Base-by-base conservation (phyloP, 106 monocot genomes). In the Dactylorhiza incarnata region DNA sequence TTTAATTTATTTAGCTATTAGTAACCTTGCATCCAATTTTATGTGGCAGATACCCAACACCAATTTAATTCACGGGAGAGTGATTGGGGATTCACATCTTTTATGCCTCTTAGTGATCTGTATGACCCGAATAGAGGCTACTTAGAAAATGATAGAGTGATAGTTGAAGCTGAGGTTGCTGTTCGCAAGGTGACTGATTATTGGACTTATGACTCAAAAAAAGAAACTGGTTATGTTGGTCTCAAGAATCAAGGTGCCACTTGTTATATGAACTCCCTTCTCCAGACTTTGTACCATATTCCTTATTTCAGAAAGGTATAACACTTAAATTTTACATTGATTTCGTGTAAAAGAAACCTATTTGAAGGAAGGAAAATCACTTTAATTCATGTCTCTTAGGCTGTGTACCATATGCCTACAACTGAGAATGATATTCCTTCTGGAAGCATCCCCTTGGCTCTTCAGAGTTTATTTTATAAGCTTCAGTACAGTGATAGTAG, bases 161-260 rank as follows among this genome's bases (percentile, higher is more conserved):
- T 89, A 25, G 77, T 89, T 52, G 86, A 89, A 79, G 89, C 89
- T 73, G 89, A 89, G 56, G 89, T 89, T 79, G 74, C 83, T 22
- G 82, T 89, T 63, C 79, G 89, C 37, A 86, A 51, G 67, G 77
- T 86, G 71, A 68, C 82, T 75, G 89, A 89, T 59, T 82, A 84
- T 49, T 89, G 89, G 89, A 79, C 83, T 50, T 86, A 89, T 56
- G 86, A 89, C 74, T 89, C 86, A 19, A 89, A 86, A 69, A 89
- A 89, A 49, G 89, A 89, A 74, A 89, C 89, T 8, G 89, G 89
- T 44, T 89, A 77, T 84, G 89, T 89, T 56, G 89, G 89, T 74
- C 82, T 89, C n/a, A 89, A 89, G 79, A 89, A 89, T 67, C 89
- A 89, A 84, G 89, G 89, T 48, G 89, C 89, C 75, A 89, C 86